A percentile compares a stretch with the other conserved stretches of the same genome.
These are phyloP conservation scores for Podospora bellae-mahoneyi DNA, from an alignment of 495 filamentous ascomycete species.

Conservation along the genomic window DNA sequence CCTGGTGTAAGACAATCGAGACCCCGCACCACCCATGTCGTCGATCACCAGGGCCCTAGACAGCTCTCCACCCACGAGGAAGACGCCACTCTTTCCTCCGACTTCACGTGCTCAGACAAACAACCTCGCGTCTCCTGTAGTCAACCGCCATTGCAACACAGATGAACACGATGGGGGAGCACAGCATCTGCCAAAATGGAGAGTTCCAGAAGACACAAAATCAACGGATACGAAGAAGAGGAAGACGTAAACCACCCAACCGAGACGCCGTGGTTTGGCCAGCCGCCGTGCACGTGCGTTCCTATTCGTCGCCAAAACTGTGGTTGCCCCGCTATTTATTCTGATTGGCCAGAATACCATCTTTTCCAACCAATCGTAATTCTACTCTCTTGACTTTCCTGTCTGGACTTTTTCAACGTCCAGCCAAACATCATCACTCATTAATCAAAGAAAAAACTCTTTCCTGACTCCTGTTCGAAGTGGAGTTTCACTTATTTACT, in stretches of 20 bases:
- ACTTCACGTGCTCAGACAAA: background rate
- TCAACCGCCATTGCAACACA: background rate
- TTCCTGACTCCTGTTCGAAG: background rate
- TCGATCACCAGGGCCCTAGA: background rate
- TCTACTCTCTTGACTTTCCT: background rate
- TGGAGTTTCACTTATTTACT: background rate
- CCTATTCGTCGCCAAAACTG: constrained; percentile 23
- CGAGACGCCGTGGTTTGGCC: constrained; percentile 20
- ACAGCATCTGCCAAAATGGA: constrained; percentile 18
- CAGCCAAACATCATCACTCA: constrained; percentile 13
- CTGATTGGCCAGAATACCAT: constrained; percentile 26
- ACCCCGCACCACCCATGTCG: background rate
- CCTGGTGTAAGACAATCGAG: background rate
- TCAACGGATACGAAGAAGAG: constrained; percentile 3
- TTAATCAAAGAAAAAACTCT: background rate
- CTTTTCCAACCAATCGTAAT: constrained; percentile 26
- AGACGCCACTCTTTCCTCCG: background rate
- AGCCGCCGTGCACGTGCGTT: constrained; percentile 16
- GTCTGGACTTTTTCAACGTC: background rate
- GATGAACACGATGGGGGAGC: constrained; percentile 12
- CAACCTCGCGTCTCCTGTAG: background rate
- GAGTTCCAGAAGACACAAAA: constrained; percentile 1
- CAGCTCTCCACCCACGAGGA: background rate
- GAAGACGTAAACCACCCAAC: constrained; percentile 28
- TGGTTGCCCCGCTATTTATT: constrained; percentile 16